These are phyloP conservation scores for Babesia divergens DNA, from an alignment of 169 alveolate genomes.

Conservation along the genomic window DNA sequence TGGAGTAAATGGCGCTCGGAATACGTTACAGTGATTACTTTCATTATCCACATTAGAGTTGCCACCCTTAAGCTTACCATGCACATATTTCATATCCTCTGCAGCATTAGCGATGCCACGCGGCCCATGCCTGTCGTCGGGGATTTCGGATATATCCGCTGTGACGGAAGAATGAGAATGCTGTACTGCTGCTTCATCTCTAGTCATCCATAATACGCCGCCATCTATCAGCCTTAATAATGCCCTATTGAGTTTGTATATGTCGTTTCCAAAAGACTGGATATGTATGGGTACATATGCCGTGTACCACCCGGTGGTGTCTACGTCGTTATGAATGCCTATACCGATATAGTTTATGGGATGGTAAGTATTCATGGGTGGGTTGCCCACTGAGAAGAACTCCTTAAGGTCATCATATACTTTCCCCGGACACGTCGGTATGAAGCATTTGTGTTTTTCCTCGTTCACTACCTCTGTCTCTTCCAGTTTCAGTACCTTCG, in stretches of 20 bases:
- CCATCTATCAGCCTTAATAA: conserved; percentile 22
- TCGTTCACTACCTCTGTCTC: conserved; percentile 42
- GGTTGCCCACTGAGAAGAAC: conserved; percentile 49
- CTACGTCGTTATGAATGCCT: conserved; percentile 31
- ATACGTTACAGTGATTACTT: background rate
- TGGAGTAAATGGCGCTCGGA: conserved; percentile 7
- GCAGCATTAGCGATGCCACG: no score
- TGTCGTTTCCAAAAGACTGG: conserved; percentile 25
- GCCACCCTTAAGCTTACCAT: background rate
- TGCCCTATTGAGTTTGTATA: conserved; percentile 14
- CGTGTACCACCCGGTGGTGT: conserved; percentile 50
- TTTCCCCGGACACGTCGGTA: conserved; percentile 45
- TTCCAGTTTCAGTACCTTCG: conserved; percentile 19
- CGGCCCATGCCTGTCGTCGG: no score
- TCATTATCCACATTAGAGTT: background rate
- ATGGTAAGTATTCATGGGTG: conserved; percentile 41
- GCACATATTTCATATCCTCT: no score
- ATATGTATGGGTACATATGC: conserved; percentile 62
- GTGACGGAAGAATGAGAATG: no score
- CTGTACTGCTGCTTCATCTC: background rate
- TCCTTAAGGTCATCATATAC: conserved; percentile 22
- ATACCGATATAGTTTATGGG: conserved; percentile 64
- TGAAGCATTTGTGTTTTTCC: conserved; percentile 32
- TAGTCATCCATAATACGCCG: conserved; percentile 4
- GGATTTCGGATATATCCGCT: no score